Conservation (phyloP, 495 filamentous ascomycete genomes). For the Penicillium lagena region DNA sequence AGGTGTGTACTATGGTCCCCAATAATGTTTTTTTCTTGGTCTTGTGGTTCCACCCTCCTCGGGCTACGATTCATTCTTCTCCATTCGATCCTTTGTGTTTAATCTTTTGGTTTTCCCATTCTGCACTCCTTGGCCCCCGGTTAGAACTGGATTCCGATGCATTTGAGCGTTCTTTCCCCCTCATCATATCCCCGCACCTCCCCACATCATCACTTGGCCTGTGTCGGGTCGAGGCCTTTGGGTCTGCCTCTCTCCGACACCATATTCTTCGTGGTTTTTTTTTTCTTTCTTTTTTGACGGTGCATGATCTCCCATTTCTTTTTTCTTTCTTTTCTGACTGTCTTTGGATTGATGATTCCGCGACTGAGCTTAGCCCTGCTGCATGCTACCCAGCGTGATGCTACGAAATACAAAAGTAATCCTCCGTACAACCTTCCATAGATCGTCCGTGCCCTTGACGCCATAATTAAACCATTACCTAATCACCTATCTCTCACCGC, state of each 20-base stretch:
- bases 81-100: slow-evolving; percentile 2
- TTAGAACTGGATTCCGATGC: slow-evolving; percentile 28
- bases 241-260: not conserved
- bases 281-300: not conserved
- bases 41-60: slow-evolving; percentile 1
- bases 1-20: slow-evolving; percentile 58
- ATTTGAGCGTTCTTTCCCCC: slow-evolving; percentile 33
- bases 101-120: slow-evolving; percentile 1
- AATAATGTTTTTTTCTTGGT: slow-evolving; percentile 30
- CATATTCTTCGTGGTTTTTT: slow-evolving; percentile 2
- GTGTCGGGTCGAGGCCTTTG: slow-evolving; percentile 4
- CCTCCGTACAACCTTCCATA: not conserved
- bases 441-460: slow-evolving; percentile 2
- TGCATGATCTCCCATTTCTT: slow-evolving; percentile 3
- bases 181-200: slow-evolving; percentile 15
- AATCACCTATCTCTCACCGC: slow-evolving; percentile 4
- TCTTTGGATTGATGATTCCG: not conserved
- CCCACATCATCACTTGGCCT: slow-evolving; percentile 10
- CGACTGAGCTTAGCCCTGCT: not conserved
- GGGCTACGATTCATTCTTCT: slow-evolving; percentile 5
- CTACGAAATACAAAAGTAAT: not conserved
- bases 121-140: slow-evolving; percentile 6
- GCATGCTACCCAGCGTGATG: not conserved
- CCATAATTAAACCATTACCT: not conserved
- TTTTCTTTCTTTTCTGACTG: slow-evolving; percentile 1